Evolutionary conservation across 306 rosid species (phyloP), one percentile per base, ranked within the genome.

Genomic region (Cicer pinnatifidum): DNA sequence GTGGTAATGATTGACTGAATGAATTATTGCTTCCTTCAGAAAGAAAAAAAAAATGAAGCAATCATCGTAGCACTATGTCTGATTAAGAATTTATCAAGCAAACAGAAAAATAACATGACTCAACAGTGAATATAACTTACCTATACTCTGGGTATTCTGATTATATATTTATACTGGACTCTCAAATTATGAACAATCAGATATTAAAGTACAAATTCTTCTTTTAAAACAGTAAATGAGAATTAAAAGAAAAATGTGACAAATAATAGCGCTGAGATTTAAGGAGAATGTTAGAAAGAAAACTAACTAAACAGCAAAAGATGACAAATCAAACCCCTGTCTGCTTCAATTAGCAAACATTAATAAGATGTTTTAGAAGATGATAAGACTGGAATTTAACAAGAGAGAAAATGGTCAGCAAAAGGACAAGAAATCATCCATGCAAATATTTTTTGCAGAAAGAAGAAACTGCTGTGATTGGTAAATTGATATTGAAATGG

Each of bases 21-120:
- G 92, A 58, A 63, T 45, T 84, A 81, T 73, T 80, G 86, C 81
- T 80, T 85, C 90, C 91, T 71, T 80, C 85, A 81, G 85, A 6
- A 33, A 20, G 23, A 0, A 28, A 28, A 68, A 78, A 78, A 72
- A 75, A 78, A 81, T 11, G 79, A 86, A 79, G 77, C n/a, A 61
- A 61, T 13, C 20, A 35, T 71, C 15, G 41, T 7, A 63, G 39
- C 39, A 69, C 16, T 68, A 68, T 13, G 54, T 33, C 28, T 17
- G 72, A 65, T 41, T 8, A 41, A 66, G 33, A 71, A 43, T 50
- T 59, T 71, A 51, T 48, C 59, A 60, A 72, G 50, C 10, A 78
- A 72, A 67, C 62, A 71, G 20, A 58, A 67, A 66, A 67, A 46
- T 57, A 41, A 65, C 76, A 67, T 20, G 65, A 39, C 64, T 44